Conservation (phyloP, 345 rosid genomes). For the Rhizophora apiculata region DNA sequence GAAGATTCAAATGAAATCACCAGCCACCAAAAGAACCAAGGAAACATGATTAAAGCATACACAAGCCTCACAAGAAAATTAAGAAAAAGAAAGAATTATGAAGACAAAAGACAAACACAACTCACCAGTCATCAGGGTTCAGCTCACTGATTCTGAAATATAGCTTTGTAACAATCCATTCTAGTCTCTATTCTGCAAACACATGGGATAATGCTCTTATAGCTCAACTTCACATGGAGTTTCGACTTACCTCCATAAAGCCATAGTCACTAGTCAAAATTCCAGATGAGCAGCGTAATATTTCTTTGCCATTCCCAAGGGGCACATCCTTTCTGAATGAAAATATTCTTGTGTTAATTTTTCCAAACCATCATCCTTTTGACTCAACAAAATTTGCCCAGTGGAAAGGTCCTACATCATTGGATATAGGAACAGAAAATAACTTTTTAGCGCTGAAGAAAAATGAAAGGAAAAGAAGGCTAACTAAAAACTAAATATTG, state of each 20-base stretch:
- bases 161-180: background rate
- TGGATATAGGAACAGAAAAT: constrained; percentile 7
- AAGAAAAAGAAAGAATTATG: background rate
- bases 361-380: background rate
- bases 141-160: constrained; percentile 12
- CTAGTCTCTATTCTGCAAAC: constrained; percentile 18
- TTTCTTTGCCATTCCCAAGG: constrained; percentile 5
- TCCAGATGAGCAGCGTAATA: background rate
- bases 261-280: background rate
- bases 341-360: constrained; percentile 12
- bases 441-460: background rate
- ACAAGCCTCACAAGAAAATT: background rate
- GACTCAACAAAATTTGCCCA: background rate
- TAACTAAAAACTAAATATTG: background rate
- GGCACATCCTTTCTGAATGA: background rate
- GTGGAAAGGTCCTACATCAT: background rate
- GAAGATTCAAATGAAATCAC: constrained; percentile 12
- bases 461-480: background rate
- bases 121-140: constrained; percentile 2
- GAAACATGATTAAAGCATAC: background rate
- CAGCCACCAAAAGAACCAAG: constrained; percentile 14
- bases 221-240: constrained; percentile 1
- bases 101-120: too few species aligned
- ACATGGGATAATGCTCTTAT: background rate
- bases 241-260: constrained; percentile 8